A percentile compares a stretch with the other conserved stretches of the same genome.
These are phyloP conservation scores for Lactifluus piperatus DNA, from an alignment of 768 basidiomycete genomes.

Conservation along the genomic window DNA sequence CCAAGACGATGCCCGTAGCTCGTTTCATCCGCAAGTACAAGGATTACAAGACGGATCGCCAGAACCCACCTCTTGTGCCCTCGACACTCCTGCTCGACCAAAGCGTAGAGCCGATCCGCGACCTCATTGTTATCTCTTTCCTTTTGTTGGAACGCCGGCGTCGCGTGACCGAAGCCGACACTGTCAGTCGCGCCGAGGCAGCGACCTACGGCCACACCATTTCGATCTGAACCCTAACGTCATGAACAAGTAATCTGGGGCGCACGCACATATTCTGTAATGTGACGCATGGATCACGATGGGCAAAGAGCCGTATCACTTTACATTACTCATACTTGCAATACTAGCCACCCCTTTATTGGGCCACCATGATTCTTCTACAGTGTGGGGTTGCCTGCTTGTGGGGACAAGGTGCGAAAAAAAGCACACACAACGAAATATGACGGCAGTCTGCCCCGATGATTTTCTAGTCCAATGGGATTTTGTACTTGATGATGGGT, in stretches of 20 bases:
- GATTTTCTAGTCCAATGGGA: too few relatives aligned
- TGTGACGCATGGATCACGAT: not conserved
- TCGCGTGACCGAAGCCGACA: conserved; percentile 10
- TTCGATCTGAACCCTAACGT: not conserved
- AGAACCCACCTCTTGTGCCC: conserved; percentile 9
- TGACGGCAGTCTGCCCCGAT: too few relatives aligned
- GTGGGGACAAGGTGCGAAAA: too few relatives aligned
- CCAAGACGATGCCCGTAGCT: conserved; percentile 18
- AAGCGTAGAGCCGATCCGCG: conserved; percentile 14
- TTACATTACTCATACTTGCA: too few relatives aligned
- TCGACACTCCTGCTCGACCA: conserved; percentile 17
- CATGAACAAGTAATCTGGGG: not conserved
- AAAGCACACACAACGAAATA: too few relatives aligned
- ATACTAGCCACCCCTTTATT: too few relatives aligned
- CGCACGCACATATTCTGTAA: not conserved
- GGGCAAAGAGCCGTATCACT: too few relatives aligned
- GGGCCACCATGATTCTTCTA: too few relatives aligned
- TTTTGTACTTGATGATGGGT: too few relatives aligned
- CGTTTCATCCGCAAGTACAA: conserved; percentile 16
- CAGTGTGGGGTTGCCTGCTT: too few relatives aligned
- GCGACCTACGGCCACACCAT: not conserved
- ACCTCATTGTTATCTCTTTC: conserved; percentile 14
- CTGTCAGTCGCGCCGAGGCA: not conserved
- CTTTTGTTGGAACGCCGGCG: conserved; percentile 19
- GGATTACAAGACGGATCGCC: conserved; percentile 4